Percentiles rank a stretch among this genome's conserved stretches.
phyloP scores from a whole-genome alignment of 306 rosid species.

The Begonia peltatifolia region DNA sequence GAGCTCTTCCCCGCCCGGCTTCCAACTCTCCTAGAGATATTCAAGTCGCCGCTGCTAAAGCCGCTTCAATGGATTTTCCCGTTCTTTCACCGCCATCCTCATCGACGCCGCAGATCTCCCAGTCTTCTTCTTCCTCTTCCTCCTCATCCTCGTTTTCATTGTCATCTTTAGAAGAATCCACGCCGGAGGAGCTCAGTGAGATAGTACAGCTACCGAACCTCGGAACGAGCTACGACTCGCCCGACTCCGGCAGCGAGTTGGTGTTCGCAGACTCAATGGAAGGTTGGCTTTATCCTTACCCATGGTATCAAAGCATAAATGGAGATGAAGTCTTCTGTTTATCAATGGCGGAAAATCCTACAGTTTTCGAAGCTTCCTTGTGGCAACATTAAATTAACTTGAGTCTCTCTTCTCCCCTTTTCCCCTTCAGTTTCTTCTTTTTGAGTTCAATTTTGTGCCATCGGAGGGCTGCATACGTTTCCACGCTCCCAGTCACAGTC shows the following conservation, averaged over 20 bases:
- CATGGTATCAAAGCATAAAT: constrained; percentile 30
- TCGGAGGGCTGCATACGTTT: no score
- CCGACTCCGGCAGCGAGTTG: constrained; percentile 30
- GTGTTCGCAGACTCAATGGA: constrained; percentile 38
- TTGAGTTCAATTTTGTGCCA: no score
- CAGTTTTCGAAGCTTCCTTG: constrained; percentile 23
- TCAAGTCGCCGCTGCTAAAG: constrained; percentile 78
- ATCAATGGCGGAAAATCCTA: constrained; percentile 21
- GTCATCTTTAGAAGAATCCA: constrained; percentile 9
- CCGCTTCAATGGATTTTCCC: constrained; percentile 54
- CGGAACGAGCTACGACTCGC: constrained; percentile 28
- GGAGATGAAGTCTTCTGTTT: constrained; percentile 17
- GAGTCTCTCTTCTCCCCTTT: no score
- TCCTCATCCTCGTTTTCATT: constrained; percentile 7
- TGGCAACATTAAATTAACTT: constrained; percentile 29
- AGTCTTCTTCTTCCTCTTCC: background rate
- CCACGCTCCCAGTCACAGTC: no score
- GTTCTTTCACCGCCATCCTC: background rate
- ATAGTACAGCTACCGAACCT: constrained; percentile 57
- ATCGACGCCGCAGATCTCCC: background rate
- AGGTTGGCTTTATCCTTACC: constrained; percentile 29
- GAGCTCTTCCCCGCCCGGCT: constrained; percentile 53
- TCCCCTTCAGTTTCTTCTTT: no score
- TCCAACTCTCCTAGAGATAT: constrained; percentile 73
- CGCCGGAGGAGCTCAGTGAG: constrained; percentile 66